Percentiles rank a stretch among this genome's conserved stretches.
These are phyloP conservation scores for Dunaliella salina DNA, from an alignment of 163 green algal genomes.

Conservation along the genomic window DNA sequence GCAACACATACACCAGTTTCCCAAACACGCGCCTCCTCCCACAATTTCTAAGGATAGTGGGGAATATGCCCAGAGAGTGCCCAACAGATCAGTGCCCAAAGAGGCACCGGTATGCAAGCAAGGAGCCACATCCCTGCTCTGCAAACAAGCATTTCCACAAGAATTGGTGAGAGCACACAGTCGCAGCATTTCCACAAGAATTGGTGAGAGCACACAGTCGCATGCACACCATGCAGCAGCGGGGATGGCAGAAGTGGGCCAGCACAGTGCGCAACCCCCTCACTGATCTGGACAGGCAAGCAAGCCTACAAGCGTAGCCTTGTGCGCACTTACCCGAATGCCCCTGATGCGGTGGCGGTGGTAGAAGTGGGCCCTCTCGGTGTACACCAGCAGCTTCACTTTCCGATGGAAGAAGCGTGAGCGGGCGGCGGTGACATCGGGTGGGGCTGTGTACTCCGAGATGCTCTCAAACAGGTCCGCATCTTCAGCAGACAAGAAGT, in stretches of 20 bases:
- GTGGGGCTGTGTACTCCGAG: conserved; percentile 69
- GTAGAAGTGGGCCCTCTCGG: conserved; percentile 94
- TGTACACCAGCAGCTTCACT: conserved; percentile 80
- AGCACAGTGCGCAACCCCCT: conserved; percentile 89
- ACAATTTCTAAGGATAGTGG: too few relatives aligned
- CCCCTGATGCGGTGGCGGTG: conserved; percentile 68
- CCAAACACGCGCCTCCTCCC: too few relatives aligned
- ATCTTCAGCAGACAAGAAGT: conserved; percentile 74
- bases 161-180: conserved; percentile 27
- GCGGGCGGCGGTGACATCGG: conserved; percentile 30
- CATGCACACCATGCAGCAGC: conserved; percentile 64
- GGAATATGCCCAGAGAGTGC: too few relatives aligned
- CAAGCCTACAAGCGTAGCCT: too few relatives aligned
- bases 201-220: conserved; percentile 37
- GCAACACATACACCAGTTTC: too few relatives aligned
- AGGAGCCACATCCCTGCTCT: too few relatives aligned
- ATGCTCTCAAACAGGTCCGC: conserved; percentile 66
- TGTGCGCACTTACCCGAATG: conserved; percentile 52
- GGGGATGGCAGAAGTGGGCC: conserved; percentile 91
- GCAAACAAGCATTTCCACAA: too few relatives aligned
- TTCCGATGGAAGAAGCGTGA: conserved; percentile 66
- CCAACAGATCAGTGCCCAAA: too few relatives aligned
- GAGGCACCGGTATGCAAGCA: too few relatives aligned
- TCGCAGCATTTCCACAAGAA: too few relatives aligned
- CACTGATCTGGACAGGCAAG: not conserved